A percentile compares a stretch with the other conserved stretches of the same genome.
phyloP scores from a whole-genome alignment of 2,329 filamentous ascomycete genomes.

The Arthrobotrys iridis region DNA sequence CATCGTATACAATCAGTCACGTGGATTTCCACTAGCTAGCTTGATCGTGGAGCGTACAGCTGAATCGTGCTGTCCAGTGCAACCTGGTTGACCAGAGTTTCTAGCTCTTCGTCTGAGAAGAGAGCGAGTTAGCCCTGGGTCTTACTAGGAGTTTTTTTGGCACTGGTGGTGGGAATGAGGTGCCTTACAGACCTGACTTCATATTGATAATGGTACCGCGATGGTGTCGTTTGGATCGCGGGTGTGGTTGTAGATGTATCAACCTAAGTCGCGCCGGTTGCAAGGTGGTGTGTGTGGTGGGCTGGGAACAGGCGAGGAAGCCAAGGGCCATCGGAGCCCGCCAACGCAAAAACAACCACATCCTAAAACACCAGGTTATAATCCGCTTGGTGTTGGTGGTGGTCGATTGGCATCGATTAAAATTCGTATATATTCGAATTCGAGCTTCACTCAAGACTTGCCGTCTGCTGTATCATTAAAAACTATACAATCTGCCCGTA shows the following conservation, averaged over 20 bases:
- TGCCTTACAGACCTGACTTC: slow-evolving; percentile 53
- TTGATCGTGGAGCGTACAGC: slow-evolving; percentile 17
- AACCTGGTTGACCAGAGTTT: slow-evolving; percentile 44
- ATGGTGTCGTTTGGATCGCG: neutral
- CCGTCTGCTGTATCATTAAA: too few species aligned
- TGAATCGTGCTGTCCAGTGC: slow-evolving; percentile 35
- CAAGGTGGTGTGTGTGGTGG: neutral
- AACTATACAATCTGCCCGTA: too few species aligned
- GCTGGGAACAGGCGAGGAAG: neutral
- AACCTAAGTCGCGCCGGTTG: neutral
- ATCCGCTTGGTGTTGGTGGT: too few species aligned
- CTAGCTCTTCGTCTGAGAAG: slow-evolving; percentile 43
- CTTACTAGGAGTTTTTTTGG: too few species aligned
- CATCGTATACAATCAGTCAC: slow-evolving; percentile 1
- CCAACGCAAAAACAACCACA: slow-evolving; percentile 17
- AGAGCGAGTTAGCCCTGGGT: neutral
- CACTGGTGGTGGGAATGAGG: neutral
- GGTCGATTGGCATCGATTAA: too few species aligned
- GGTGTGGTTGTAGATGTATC: neutral
- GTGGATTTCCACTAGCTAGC: neutral
- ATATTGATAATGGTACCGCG: slow-evolving; percentile 11
- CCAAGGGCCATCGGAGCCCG: neutral
- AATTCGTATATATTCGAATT: too few species aligned
- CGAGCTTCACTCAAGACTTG: too few species aligned
- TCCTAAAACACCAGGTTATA: too few species aligned